Conservation (phyloP, 345 rosid genomes). For the Arabidopsis thaliana region TAIR10.1 NC_003070.9:9743501-9744000, state of each 20-base stretch:
- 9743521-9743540: constrained; percentile 78
- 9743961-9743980: constrained; percentile 55
- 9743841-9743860: constrained; percentile 46
- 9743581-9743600: constrained; percentile 83
- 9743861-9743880: constrained; percentile 49
- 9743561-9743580: constrained; percentile 92
- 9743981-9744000: constrained; percentile 31
- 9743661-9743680: constrained; percentile 53
- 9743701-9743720: constrained; percentile 47
- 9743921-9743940: constrained; percentile 53
- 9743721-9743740: constrained; percentile 66
- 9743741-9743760: constrained; percentile 60
- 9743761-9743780: constrained; percentile 53
- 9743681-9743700: constrained; percentile 38
- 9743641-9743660: constrained; percentile 51
- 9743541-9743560: constrained; percentile 86
- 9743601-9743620: constrained; percentile 94
- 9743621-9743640: constrained; percentile 83
- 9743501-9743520: constrained; percentile 56
- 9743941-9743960: constrained; percentile 46
- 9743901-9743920: constrained; percentile 52
- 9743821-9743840: constrained; percentile 55
- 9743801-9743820: constrained; percentile 54
- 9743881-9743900: constrained; percentile 41
- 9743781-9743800: constrained; percentile 54